A percentile compares a stretch with the other conserved stretches of the same genome.
Conservation (phyloP, 306 rosid genomes). For the Fragaria vesca region DNA sequence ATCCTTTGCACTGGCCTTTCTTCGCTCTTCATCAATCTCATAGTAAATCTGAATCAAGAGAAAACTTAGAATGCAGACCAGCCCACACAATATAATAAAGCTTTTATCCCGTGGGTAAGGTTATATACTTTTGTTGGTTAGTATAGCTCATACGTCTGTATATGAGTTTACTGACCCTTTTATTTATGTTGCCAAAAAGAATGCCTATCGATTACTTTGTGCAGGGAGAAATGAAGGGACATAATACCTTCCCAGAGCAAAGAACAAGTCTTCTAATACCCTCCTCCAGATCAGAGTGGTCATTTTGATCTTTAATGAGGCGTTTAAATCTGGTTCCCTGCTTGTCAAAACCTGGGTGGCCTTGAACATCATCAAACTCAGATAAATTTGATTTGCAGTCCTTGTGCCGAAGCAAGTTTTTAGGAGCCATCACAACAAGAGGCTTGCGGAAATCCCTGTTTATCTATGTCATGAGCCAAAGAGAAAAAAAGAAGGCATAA, state of each 20-base stretch:
- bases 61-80: not conserved
- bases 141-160: not conserved
- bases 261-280: constrained; percentile 88
- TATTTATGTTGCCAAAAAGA: not conserved
- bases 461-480: constrained; percentile 45
- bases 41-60: constrained; percentile 67
- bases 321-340: constrained; percentile 99
- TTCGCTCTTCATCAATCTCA: constrained; percentile 77
- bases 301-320: constrained; percentile 83
- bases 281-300: constrained; percentile 71
- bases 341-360: constrained; percentile 98
- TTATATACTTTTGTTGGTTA: not conserved
- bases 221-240: not conserved
- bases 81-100: not conserved
- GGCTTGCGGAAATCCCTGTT: constrained; percentile 96
- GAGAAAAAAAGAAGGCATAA: not conserved
- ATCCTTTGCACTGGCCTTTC: constrained; percentile 65
- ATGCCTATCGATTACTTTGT: not conserved
- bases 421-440: constrained; percentile 93
- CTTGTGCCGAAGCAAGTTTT: constrained; percentile 88
- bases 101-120: not conserved
- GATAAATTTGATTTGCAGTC: constrained; percentile 89
- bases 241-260: constrained; percentile 87
- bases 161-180: not conserved
- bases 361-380: constrained; percentile 96